Conservation (phyloP, 805 yeast genomes). For the Candida stauntonica region DNA sequence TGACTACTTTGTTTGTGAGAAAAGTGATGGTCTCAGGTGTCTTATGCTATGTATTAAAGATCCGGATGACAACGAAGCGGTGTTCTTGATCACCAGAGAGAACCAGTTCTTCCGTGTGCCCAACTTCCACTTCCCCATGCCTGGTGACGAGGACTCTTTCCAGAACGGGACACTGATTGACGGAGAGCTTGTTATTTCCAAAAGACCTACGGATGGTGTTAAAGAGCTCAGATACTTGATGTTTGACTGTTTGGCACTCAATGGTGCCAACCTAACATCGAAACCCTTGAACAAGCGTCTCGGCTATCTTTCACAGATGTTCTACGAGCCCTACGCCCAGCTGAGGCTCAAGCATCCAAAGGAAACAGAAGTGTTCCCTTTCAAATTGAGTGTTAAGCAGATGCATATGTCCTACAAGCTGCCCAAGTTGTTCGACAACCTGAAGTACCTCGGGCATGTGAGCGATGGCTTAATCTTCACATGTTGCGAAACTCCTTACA, state of each 20-base stretch:
- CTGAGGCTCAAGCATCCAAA: constrained; percentile 69
- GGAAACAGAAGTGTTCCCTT: constrained; percentile 72
- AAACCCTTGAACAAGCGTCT: constrained; percentile 76
- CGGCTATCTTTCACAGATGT: constrained; percentile 78
- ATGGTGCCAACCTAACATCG: constrained; percentile 65
- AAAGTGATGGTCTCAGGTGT: constrained; percentile 89
- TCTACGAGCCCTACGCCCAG: constrained; percentile 77
- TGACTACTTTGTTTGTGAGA: constrained; percentile 94
- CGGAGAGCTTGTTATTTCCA: constrained; percentile 86
- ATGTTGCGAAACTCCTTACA: constrained; percentile 82
- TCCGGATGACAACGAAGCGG: constrained; percentile 78
- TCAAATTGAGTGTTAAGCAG: constrained; percentile 78
- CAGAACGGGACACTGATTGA: constrained; percentile 90
- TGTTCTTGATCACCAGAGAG: constrained; percentile 83
- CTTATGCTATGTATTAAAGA: constrained; percentile 62
- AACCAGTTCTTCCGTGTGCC: constrained; percentile 82
- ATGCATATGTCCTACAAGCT: constrained; percentile 84
- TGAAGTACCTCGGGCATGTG: constrained; percentile 74
- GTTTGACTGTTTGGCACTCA: constrained; percentile 86
- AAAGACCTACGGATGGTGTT: constrained; percentile 46
- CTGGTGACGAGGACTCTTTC: constrained; percentile 42
- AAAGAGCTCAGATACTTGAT: constrained; percentile 76
- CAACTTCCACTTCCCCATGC: constrained; percentile 76
- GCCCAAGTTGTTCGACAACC: constrained; percentile 64
- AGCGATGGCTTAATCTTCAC: constrained; percentile 95